phyloP scores from a whole-genome alignment of 1,284 basidiomycete genomes.

The Heterobasidion irregulare region DNA sequence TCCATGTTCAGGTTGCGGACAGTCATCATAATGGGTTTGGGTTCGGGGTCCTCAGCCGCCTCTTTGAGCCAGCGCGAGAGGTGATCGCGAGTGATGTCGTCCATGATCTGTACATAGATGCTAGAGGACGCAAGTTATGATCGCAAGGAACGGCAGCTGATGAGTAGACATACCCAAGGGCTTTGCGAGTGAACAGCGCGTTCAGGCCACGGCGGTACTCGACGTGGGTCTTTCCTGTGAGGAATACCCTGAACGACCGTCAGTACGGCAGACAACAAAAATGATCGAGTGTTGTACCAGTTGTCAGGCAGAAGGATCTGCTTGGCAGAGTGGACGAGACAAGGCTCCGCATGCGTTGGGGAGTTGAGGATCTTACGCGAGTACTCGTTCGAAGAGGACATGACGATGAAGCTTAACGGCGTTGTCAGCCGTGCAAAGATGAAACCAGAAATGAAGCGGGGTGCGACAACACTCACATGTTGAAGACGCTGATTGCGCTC shows the following conservation, averaged over 20 bases:
- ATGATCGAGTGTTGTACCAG: conserved; percentile 48
- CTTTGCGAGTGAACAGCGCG: conserved; percentile 89
- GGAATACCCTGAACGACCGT: conserved; percentile 72
- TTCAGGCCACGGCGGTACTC: conserved; percentile 93
- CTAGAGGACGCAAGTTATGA: conserved; percentile 28
- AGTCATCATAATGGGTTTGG: conserved; percentile 80
- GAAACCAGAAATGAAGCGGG: background rate
- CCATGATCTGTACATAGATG: conserved; percentile 86
- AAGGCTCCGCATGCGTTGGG: conserved; percentile 84
- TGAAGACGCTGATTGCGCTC: conserved; percentile 87
- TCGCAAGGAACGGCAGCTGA: background rate
- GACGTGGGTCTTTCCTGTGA: conserved; percentile 89
- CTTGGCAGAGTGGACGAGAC: conserved; percentile 91
- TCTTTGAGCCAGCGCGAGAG: conserved; percentile 66
- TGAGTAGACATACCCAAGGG: conserved; percentile 61
- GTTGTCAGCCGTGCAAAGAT: conserved; percentile 4
- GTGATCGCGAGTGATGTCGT: conserved; percentile 76
- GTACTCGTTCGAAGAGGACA: conserved; percentile 88
- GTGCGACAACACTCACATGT: conserved; percentile 60
- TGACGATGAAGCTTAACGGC: conserved; percentile 81
- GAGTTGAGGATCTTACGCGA: conserved; percentile 92
- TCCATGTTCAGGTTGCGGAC: conserved; percentile 97
- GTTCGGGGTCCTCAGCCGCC: conserved; percentile 36
- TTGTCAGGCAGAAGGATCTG: conserved; percentile 83
- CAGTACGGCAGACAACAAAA: background rate